phyloP scores from a whole-genome alignment of 257 asterid genomes.

The Solanum chilense region DNA sequence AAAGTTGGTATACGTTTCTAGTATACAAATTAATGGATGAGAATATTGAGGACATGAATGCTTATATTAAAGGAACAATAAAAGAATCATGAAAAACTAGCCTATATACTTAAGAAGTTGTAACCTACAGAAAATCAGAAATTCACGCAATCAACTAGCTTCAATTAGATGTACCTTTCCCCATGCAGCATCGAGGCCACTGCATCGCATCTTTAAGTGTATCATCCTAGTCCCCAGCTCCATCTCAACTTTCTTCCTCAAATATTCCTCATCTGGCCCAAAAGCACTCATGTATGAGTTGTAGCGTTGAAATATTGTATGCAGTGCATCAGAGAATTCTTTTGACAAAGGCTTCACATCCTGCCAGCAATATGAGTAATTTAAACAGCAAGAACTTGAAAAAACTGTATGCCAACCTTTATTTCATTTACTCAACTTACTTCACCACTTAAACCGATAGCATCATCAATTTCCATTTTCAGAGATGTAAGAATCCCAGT shows the following conservation, averaged over 20 bases:
- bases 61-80: background rate
- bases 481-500: conserved; percentile 54
- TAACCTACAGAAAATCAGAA: background rate
- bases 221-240: conserved; percentile 90
- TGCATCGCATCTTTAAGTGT: conserved; percentile 93
- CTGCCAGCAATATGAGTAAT: conserved; percentile 28
- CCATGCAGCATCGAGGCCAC: conserved; percentile 86
- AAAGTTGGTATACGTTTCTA: background rate
- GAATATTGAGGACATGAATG: background rate
- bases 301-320: conserved; percentile 55
- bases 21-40: background rate
- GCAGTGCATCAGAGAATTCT: conserved; percentile 53
- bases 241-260: conserved; percentile 89
- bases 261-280: conserved; percentile 75
- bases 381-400: conserved; percentile 4
- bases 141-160: background rate
- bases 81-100: background rate
- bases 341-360: conserved; percentile 80
- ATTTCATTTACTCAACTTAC: conserved; percentile 23
- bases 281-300: conserved; percentile 64
- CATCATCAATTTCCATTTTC: conserved; percentile 87
- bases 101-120: background rate
- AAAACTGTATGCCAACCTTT: background rate
- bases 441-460: conserved; percentile 87
- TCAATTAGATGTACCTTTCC: conserved; percentile 62